Conservation (phyloP, 129 eudicot genomes). For the Ambrosia trifida region DNA sequence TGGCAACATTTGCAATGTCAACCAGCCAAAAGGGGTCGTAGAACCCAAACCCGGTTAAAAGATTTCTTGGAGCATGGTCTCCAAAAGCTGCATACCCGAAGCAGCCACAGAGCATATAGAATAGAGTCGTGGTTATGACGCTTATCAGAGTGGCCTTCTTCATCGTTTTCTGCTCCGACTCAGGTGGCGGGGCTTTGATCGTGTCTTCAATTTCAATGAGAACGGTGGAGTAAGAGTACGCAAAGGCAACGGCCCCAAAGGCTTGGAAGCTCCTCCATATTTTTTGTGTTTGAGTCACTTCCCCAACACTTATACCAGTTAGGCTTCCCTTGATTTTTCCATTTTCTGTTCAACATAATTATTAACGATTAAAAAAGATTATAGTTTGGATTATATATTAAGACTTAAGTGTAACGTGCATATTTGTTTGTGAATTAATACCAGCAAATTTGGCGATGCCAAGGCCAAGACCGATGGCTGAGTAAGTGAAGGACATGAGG, state of each 20-base stretch:
- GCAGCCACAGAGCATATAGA: slow-evolving; percentile 75
- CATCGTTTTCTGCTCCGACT: slow-evolving; percentile 59
- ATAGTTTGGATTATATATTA: too few species aligned
- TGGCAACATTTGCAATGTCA: slow-evolving; percentile 67
- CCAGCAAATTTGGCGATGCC: too few species aligned
- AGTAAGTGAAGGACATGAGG: too few species aligned
- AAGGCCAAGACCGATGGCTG: too few species aligned
- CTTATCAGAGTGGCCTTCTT: slow-evolving; percentile 57
- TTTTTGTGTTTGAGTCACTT: too few species aligned
- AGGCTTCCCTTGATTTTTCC: too few species aligned
- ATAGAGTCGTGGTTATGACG: slow-evolving; percentile 44
- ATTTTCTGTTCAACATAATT: too few species aligned
- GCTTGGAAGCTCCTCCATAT: slow-evolving; percentile 71
- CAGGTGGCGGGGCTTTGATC: slow-evolving; percentile 57
- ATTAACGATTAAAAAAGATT: too few species aligned
- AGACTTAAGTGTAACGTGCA: too few species aligned
- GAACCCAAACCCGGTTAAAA: slow-evolving; percentile 69
- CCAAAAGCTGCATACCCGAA: slow-evolving; percentile 74
- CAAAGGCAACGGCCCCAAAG: slow-evolving; percentile 63
- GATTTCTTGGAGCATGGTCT: slow-evolving; percentile 67
- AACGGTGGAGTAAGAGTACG: slow-evolving; percentile 58
- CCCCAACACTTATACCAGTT: too few species aligned
- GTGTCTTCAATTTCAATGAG: slow-evolving; percentile 69
- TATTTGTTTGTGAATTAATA: too few species aligned
- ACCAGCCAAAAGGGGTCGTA: slow-evolving; percentile 65